Conservation (phyloP, 2,329 filamentous ascomycete genomes). For the Colletotrichum sp. region DNA sequence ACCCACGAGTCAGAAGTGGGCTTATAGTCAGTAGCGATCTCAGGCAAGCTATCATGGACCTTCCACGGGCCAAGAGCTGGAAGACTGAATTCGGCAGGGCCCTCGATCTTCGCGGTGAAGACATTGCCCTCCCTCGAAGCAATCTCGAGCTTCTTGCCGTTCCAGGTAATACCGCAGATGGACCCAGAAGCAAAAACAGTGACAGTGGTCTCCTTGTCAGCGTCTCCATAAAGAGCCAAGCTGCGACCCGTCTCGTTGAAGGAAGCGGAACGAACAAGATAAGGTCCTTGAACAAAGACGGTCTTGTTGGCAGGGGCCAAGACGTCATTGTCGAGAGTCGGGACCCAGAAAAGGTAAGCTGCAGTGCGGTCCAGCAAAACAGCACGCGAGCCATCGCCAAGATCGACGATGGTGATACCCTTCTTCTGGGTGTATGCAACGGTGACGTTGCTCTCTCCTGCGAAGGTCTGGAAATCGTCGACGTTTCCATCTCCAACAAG, state of each 20-base stretch:
- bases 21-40: conserved; percentile 47
- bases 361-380: conserved; percentile 58
- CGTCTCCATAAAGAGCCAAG: conserved; percentile 50
- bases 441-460: conserved; percentile 42
- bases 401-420: conserved; percentile 51
- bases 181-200: conserved; percentile 52
- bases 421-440: conserved; percentile 53
- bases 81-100: conserved; percentile 35
- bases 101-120: conserved; percentile 31
- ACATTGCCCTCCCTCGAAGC: conserved; percentile 29
- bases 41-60: conserved; percentile 52
- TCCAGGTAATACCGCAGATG: conserved; percentile 54
- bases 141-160: conserved; percentile 44
- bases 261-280: conserved; percentile 52
- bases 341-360: conserved; percentile 63
- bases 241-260: conserved; percentile 36
- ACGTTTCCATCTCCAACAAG: conserved; percentile 43
- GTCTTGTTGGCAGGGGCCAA: conserved; percentile 48
- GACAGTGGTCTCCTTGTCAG: conserved; percentile 43
- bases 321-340: conserved; percentile 52
- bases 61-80: conserved; percentile 51
- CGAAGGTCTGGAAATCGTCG: conserved; percentile 43
- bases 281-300: conserved; percentile 57
- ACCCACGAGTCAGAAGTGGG: conserved; percentile 48
- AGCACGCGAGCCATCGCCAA: conserved; percentile 51